These are phyloP conservation scores for Fusarium sarcochroum DNA, from an alignment of 2,329 filamentous ascomycete genomes.

Conservation along the genomic window DNA sequence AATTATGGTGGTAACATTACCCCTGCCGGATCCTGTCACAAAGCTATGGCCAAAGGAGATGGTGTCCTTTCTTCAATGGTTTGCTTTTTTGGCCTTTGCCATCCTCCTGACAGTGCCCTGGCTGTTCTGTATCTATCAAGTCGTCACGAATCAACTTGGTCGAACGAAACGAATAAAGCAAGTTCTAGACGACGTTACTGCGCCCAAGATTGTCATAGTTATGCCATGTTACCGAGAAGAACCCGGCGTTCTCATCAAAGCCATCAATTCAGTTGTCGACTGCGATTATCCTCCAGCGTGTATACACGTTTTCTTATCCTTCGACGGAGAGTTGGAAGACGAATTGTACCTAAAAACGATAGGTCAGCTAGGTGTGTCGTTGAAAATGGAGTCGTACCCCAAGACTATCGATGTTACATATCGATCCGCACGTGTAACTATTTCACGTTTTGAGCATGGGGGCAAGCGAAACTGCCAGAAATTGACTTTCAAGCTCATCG, in stretches of 20 bases:
- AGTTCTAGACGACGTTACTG: constrained; percentile 84
- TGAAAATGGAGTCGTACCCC: constrained; percentile 83
- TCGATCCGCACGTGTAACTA: constrained; percentile 84
- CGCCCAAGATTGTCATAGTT: constrained; percentile 94
- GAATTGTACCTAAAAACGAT: constrained; percentile 91
- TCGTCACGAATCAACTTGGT: constrained; percentile 89
- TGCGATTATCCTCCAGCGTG: constrained; percentile 94
- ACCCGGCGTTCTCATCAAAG: constrained; percentile 84
- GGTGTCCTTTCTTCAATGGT: constrained; percentile 86
- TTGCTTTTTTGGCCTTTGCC: constrained; percentile 95
- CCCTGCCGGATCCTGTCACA: constrained; percentile 80
- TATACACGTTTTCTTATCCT: constrained; percentile 95
- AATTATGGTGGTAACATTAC: constrained; percentile 93
- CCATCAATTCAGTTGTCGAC: constrained; percentile 91
- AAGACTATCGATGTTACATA: constrained; percentile 93
- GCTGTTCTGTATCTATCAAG: constrained; percentile 92
- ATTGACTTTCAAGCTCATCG: constrained; percentile 90
- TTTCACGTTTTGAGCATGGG: constrained; percentile 93
- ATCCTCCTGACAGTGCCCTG: constrained; percentile 88
- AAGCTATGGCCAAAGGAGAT: constrained; percentile 78
- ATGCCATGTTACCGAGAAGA: constrained; percentile 98
- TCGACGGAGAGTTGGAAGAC: constrained; percentile 91
- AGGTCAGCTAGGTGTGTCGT: constrained; percentile 84
- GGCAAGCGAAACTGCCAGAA: constrained; percentile 97
- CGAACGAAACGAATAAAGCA: constrained; percentile 86